Percentiles rank a stretch among this genome's conserved stretches.
Conservation (phyloP, 2,329 filamentous ascomycete genomes). For the Penicillium sp. region DNA sequence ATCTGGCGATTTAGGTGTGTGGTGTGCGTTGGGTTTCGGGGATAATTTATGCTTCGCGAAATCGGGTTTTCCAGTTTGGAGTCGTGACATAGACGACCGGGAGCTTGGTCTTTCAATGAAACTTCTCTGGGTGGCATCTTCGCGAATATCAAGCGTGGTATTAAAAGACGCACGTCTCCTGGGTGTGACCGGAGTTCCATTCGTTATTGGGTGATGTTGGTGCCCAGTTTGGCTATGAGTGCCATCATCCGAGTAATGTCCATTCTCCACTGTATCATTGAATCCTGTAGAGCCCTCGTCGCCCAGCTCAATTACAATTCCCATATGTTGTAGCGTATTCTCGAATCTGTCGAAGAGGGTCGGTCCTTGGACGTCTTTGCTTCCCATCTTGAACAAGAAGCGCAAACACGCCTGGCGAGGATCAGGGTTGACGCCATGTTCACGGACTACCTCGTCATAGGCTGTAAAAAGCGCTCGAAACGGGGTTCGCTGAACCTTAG, state of each 20-base stretch:
- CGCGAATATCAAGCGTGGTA: conserved; percentile 51
- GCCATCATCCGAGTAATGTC: conserved; percentile 26
- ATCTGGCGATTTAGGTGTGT: conserved; percentile 26
- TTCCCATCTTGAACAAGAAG: conserved; percentile 77
- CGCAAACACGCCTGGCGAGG: conserved; percentile 74
- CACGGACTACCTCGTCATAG: conserved; percentile 73
- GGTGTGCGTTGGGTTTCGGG: conserved; percentile 14
- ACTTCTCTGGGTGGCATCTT: conserved; percentile 51
- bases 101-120: conserved; percentile 41
- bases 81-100: conserved; percentile 44
- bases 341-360: conserved; percentile 70
- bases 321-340: conserved; percentile 65
- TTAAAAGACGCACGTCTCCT: conserved; percentile 57
- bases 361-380: conserved; percentile 54
- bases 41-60: conserved; percentile 27
- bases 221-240: conserved; percentile 20
- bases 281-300: conserved; percentile 42
- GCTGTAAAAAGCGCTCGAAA: conserved; percentile 78
- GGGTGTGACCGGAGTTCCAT: conserved; percentile 31
- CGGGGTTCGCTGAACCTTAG: conserved; percentile 64
- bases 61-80: conserved; percentile 39
- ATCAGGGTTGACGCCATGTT: conserved; percentile 69
- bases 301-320: conserved; percentile 68
- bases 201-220: conserved; percentile 20
- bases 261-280: conserved; percentile 32